Conservation (phyloP, 441 rosid species). For the Pelargonium australe region DNA sequence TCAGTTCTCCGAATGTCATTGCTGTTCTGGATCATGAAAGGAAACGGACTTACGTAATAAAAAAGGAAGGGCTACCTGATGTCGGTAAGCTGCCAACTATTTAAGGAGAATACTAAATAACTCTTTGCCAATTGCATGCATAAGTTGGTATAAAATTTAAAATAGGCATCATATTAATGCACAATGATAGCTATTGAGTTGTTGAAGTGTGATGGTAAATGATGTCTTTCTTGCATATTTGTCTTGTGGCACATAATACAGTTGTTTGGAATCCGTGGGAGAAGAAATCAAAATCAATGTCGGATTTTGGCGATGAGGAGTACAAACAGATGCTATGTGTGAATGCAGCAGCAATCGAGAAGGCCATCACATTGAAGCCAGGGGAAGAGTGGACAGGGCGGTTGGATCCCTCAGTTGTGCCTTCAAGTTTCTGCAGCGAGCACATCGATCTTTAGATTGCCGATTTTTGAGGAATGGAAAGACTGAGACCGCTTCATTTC, state of each 20-base stretch:
- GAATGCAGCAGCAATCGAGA: constrained; percentile 78
- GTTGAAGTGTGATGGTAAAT: too few relatives aligned
- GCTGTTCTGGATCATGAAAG: constrained; percentile 75
- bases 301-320: constrained; percentile 84
- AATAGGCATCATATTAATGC: not conserved
- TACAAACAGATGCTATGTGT: constrained; percentile 82
- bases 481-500: too few relatives aligned
- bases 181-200: not conserved
- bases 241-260: constrained; percentile 13
- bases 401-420: constrained; percentile 41
- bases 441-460: too few relatives aligned
- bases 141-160: too few relatives aligned
- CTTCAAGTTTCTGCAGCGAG: too few relatives aligned
- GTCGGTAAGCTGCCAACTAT: constrained; percentile 41
- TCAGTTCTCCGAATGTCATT: constrained; percentile 45
- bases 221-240: too few relatives aligned
- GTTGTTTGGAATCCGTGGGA: constrained; percentile 99
- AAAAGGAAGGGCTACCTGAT: constrained; percentile 83
- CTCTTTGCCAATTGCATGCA: too few relatives aligned
- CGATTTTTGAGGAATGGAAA: too few relatives aligned
- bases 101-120: not conserved
- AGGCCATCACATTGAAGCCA: constrained; percentile 69
- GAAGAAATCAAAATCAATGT: constrained; percentile 65
- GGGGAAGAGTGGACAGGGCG: constrained; percentile 95
- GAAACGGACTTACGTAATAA: constrained; percentile 55